phyloP scores from a whole-genome alignment of 176 grass and related monocot genomes.

The Avena insularis region DNA sequence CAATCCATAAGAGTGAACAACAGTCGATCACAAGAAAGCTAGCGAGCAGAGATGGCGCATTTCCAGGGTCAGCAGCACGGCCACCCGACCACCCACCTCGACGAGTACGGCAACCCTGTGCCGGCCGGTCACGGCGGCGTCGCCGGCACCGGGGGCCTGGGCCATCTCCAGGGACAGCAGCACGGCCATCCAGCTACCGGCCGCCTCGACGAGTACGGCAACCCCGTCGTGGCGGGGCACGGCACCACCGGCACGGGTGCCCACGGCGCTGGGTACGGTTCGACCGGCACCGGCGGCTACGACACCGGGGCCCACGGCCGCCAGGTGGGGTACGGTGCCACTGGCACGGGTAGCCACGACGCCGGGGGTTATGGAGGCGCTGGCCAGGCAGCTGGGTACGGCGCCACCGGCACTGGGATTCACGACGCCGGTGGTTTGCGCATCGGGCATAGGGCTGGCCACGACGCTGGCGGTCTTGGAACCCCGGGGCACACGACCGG shows the following conservation, averaged over 20 bases:
- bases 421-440: background rate
- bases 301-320: conserved; percentile 13
- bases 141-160: conserved; percentile 4
- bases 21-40: background rate
- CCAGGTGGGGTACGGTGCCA: conserved; percentile 34
- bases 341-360: conserved; percentile 29
- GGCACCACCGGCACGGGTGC: background rate
- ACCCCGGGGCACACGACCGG: background rate
- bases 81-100: background rate
- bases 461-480: background rate
- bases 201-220: conserved; percentile 44
- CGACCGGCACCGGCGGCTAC: conserved; percentile 19
- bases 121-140: background rate
- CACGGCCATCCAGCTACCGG: background rate
- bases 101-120: conserved; percentile 43
- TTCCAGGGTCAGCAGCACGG: conserved; percentile 29
- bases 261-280: conserved; percentile 27
- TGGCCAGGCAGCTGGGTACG: background rate
- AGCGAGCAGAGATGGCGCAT: conserved; percentile 31
- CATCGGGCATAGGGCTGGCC: background rate
- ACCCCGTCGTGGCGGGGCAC: conserved; percentile 6
- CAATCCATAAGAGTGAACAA: background rate
- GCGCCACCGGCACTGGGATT: conserved; percentile 27
- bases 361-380: conserved; percentile 11
- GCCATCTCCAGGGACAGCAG: conserved; percentile 26